Evolutionary conservation across 352 stramenopile genomes (phyloP).

Genomic region (Globisporangium nodosum): DNA sequence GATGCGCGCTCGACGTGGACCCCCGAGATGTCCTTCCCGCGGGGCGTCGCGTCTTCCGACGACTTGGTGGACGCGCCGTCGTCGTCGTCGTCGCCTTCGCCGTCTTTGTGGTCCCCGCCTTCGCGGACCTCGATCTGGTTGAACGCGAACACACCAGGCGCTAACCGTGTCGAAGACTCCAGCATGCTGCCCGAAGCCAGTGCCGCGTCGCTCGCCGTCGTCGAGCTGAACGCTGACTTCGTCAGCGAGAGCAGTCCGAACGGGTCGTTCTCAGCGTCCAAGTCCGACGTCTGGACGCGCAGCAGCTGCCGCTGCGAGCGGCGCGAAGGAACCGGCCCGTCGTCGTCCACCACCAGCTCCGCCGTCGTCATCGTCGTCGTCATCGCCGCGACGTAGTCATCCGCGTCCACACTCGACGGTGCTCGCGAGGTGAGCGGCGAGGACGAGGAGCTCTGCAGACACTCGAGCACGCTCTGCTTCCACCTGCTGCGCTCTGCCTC

Average conservation of each 20-base stretch:
- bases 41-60: slow-evolving; percentile 7
- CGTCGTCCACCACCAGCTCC: neutral
- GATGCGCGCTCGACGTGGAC: neutral
- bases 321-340: slow-evolving; percentile 13
- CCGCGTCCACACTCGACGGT: neutral
- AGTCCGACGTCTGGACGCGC: slow-evolving; percentile 30
- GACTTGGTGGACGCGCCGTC: slow-evolving; percentile 10
- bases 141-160: slow-evolving; percentile 41
- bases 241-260: slow-evolving; percentile 43
- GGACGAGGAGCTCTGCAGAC: neutral
- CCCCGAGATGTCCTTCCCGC: neutral
- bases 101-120: slow-evolving; percentile 18
- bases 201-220: slow-evolving; percentile 3
- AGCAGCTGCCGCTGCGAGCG: slow-evolving; percentile 23
- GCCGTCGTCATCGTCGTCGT: too few relatives aligned
- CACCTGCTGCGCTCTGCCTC: slow-evolving; percentile 9
- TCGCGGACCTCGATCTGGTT: slow-evolving; percentile 38
- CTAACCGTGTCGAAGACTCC: slow-evolving; percentile 3
- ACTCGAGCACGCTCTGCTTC: slow-evolving; percentile 2
- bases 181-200: slow-evolving; percentile 5
- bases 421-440: neutral
- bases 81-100: slow-evolving; percentile 3
- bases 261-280: slow-evolving; percentile 41
- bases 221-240: slow-evolving; percentile 36
- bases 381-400: neutral